Conservation (phyloP, 1,284 basidiomycete genomes). For the Pisolithus thermaeus region DNA sequence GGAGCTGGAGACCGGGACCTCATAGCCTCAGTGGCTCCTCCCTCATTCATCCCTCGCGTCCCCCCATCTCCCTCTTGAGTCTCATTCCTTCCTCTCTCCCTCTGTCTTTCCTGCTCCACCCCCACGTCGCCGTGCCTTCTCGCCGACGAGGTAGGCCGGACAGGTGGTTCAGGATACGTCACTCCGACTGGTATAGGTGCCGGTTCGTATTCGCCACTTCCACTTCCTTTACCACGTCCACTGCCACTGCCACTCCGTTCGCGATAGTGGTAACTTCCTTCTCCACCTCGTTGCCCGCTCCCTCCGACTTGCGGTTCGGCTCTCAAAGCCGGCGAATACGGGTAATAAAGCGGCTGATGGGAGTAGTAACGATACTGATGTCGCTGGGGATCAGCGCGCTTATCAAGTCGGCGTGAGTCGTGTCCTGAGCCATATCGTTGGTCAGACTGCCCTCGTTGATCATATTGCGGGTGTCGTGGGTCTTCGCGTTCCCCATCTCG, state of each 20-base stretch:
- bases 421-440: no score
- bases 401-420: no score
- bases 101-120: neutral
- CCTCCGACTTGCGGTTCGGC: constrained; percentile 9
- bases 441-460: constrained; percentile 11
- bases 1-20: constrained; percentile 25
- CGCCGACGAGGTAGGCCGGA: constrained; percentile 22
- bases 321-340: neutral
- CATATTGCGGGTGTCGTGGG: constrained; percentile 19
- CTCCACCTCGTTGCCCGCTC: neutral
- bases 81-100: constrained; percentile 1
- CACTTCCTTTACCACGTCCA: neutral
- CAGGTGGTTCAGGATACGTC: constrained; percentile 27
- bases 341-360: constrained; percentile 8
- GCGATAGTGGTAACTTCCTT: no score
- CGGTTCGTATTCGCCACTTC: constrained; percentile 21
- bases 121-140: constrained; percentile 5
- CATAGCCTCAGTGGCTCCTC: constrained; percentile 4
- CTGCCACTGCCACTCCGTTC: neutral
- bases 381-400: neutral
- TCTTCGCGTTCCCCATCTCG: constrained; percentile 30
- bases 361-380: constrained; percentile 8
- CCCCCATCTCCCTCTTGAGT: constrained; percentile 3
- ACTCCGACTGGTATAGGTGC: constrained; percentile 29
- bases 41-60: neutral